Percentiles rank a stretch among this genome's conserved stretches.
Conservation (phyloP, 345 rosid genomes). For the Pistacia integerrima region DNA sequence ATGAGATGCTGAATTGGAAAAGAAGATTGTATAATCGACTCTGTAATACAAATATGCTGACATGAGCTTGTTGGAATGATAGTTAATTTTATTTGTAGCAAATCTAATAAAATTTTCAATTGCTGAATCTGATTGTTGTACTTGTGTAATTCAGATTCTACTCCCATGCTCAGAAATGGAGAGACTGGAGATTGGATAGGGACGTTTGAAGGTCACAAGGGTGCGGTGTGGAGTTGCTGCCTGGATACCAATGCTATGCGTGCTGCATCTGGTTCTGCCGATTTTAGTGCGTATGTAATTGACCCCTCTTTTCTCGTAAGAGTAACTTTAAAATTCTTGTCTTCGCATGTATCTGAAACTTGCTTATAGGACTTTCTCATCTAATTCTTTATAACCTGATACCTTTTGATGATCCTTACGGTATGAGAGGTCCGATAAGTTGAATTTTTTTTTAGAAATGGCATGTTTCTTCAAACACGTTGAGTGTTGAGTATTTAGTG, state of each 20-base stretch:
- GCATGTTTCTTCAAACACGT: no score
- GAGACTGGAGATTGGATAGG: conserved; percentile 58
- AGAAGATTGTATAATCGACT: neutral
- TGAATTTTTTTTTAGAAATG: no score
- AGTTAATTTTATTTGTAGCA: neutral
- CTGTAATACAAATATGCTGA: neutral
- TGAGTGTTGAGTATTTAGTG: neutral
- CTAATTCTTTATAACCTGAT: neutral
- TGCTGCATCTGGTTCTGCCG: conserved; percentile 51
- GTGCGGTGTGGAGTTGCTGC: conserved; percentile 54
- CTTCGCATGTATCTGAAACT: neutral
- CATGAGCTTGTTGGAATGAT: neutral
- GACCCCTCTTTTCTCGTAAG: neutral
- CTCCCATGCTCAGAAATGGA: conserved; percentile 52
- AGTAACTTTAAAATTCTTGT: neutral
- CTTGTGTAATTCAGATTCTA: conserved; percentile 34
- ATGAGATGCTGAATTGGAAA: no score
- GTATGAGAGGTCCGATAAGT: neutral
- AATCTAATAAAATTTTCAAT: neutral
- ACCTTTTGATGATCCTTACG: neutral
- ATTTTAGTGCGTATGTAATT: conserved; percentile 41
- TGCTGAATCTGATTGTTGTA: neutral
- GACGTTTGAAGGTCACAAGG: conserved; percentile 54
- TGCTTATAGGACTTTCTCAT: neutral
- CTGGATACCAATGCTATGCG: conserved; percentile 43